Evolutionary conservation across 768 basidiomycete genomes (phyloP), one percentile per base, ranked within the genome.

Genomic region (Rhodosporidiobolus odoratus): DNA sequence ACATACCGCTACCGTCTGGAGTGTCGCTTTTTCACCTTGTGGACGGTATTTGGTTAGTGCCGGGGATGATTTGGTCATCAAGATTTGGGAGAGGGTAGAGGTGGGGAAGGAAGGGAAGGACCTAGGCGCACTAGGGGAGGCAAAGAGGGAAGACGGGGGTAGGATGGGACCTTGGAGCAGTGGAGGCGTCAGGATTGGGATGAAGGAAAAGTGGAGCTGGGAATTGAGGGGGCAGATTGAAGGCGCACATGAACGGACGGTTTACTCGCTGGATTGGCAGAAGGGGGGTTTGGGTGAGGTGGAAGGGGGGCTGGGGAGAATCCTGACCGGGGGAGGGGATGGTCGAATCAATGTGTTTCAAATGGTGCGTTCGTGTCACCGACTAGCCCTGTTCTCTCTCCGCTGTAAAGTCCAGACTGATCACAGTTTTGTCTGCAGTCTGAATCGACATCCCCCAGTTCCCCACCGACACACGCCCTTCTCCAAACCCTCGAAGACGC

Each of bases 1-100:
- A 6, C 92, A 96, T 76, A 76, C 82, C 0, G 91, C 89, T 19
- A 99, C 96, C 0, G 93, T 99, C 21, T 99, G 96, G 96, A 85
- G 88, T 1, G 77, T 97, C 43, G 85, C 89, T 7, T 99, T 82
- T 76, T 81, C 88, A 83, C 90, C 92, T 0, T 83, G 84, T 56
- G 90, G 90, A 4, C 82, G 83, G 63, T 95, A 88, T 77, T 84
- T 99, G 38, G 93, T 92, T 0, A 91, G 89, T 27, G 88, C 87
- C 1, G 92, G 91, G 5, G 95, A 96, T 75, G 89, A 91, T 77
- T 84, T 84, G 61, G 90, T 89, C 3, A 85, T 97, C 54, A 84
- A 89, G 56, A 85, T 97, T 59, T 98, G 94, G 94, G 84, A 85
- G 75, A 85, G 90, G 38, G 52, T 75, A 15, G 16, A 54, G n/a